Evolutionary conservation across 1,284 basidiomycete genomes (phyloP), one percentile per base, ranked within the genome.

Genomic region (Puccinia novopanici): DNA sequence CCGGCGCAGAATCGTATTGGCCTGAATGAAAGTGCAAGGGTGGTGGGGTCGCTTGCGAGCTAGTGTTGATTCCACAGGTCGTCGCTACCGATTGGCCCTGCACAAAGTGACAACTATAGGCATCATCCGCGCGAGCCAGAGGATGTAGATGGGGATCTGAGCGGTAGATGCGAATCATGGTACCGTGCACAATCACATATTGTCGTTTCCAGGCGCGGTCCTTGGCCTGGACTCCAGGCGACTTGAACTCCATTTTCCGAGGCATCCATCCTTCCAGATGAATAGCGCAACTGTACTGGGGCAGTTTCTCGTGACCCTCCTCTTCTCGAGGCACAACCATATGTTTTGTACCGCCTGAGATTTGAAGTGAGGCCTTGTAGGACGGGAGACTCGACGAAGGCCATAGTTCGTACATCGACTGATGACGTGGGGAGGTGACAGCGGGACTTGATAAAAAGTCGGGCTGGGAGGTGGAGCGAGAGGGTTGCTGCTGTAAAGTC

Each of bases 101-200:
- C 72, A 61, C 42, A 76, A 59, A 73, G 59, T 24, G 54, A 34
- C 40, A 75, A 22, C 63, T 57, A 75, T 73, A 74, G 8, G 59
- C 9, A 73, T 59, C 52, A 24, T 52, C 34, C 50, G 61, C 27
- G 27, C 73, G 27, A 34, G 71, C 85, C 70, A 88, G 83, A 3
- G 87, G 86, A 82, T 87, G 85, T 76, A 86, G 87, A 79, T 86
- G 85, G 8, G 87, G 86, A 82, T 89, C 88, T 81, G 90, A 90
- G 83, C 91, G 90, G 88, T 95, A 99, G 79, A 98, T 89, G 82
- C 90, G 89, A 84, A 99, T 91, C 82, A 89, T 89, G 6, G 96
- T 99, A 55, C 96, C 97, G 84, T 98, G 94, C 57, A 99, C 87
- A 82, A 97, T 93, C 85, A 94, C 93, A 84, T 96, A 90, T 81